Evolutionary conservation across 208 protist species (phyloP).

Genomic region (Trypanosoma brucei): DNA sequence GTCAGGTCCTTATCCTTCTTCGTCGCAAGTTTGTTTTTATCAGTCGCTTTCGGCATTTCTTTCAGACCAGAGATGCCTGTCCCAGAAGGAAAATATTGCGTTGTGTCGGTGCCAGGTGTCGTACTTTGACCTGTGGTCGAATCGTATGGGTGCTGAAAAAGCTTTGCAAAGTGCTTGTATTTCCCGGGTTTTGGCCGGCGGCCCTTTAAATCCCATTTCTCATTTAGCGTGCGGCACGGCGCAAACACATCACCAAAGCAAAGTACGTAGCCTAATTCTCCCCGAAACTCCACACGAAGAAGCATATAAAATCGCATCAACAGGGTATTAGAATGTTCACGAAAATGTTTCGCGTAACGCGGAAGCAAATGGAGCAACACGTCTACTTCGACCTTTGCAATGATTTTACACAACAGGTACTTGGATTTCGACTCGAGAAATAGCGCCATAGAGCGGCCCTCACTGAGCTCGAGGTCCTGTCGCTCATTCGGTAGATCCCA

Average conservation of each 20-base stretch:
- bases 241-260: constrained; percentile 79
- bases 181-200: constrained; percentile 79
- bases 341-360: constrained; percentile 51
- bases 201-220: constrained; percentile 90
- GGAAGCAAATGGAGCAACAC: constrained; percentile 52
- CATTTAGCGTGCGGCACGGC: constrained; percentile 43
- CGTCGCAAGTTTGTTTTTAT: constrained; percentile 41
- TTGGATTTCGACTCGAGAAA: constrained; percentile 80
- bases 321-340: constrained; percentile 39
- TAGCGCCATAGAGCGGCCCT: constrained; percentile 77
- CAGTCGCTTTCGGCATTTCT: constrained; percentile 27
- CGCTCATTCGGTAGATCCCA: constrained; percentile 64
- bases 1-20: constrained; percentile 84
- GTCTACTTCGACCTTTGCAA: constrained; percentile 58
- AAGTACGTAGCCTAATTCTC: constrained; percentile 64
- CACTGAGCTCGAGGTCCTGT: constrained; percentile 54
- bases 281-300: constrained; percentile 36
- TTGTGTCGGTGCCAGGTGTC: constrained; percentile 17
- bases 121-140: constrained; percentile 44
- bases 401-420: constrained; percentile 82
- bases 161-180: constrained; percentile 50
- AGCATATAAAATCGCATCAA: constrained; percentile 84
- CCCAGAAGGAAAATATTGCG: background rate
- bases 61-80: constrained; percentile 4
- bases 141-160: constrained; percentile 50